Evolutionary conservation across 2,329 filamentous ascomycete species (phyloP).

Genomic region (Colletotrichum scovillei): DNA sequence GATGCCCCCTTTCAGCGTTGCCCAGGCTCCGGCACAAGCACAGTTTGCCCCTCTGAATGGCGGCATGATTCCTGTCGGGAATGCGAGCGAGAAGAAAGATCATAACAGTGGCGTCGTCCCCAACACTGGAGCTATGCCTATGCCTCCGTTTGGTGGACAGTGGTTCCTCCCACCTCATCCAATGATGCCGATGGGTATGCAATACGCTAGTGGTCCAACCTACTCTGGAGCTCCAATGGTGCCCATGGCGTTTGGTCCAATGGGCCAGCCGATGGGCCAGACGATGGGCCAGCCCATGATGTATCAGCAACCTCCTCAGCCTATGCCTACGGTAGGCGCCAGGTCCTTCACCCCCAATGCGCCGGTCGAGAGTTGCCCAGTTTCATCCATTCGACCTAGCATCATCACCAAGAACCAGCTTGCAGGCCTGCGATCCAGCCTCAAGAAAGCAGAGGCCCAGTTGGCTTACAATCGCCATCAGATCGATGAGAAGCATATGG

Average conservation of each 20-base stretch:
- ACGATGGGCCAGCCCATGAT: conserved; percentile 39
- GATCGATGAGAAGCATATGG: conserved; percentile 66
- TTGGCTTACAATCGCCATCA: conserved; percentile 72
- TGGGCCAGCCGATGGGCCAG: conserved; percentile 38
- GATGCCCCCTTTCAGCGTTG: conserved; percentile 1
- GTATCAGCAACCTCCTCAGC: conserved; percentile 20
- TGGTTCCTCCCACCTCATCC: conserved; percentile 29
- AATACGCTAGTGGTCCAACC: conserved; percentile 41
- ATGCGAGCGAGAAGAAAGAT: conserved; percentile 8
- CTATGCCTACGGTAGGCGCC: background rate
- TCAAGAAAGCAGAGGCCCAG: conserved; percentile 69
- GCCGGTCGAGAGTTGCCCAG: conserved; percentile 46
- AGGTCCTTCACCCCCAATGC: background rate
- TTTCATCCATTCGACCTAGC: conserved; percentile 70
- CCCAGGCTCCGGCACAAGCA: conserved; percentile 2
- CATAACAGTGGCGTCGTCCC: background rate
- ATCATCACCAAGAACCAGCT: conserved; percentile 72
- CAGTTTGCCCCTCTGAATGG: background rate
- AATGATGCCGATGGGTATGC: conserved; percentile 31
- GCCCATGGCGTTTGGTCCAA: conserved; percentile 36
- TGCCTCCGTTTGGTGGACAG: conserved; percentile 20
- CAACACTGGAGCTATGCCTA: background rate
- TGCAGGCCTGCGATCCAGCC: conserved; percentile 59
- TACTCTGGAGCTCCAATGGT: conserved; percentile 40
- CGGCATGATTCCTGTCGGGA: background rate